Evolutionary conservation across 2,329 filamentous ascomycete genomes (phyloP).

Genomic region (Orbilia blumenaviensis): DNA sequence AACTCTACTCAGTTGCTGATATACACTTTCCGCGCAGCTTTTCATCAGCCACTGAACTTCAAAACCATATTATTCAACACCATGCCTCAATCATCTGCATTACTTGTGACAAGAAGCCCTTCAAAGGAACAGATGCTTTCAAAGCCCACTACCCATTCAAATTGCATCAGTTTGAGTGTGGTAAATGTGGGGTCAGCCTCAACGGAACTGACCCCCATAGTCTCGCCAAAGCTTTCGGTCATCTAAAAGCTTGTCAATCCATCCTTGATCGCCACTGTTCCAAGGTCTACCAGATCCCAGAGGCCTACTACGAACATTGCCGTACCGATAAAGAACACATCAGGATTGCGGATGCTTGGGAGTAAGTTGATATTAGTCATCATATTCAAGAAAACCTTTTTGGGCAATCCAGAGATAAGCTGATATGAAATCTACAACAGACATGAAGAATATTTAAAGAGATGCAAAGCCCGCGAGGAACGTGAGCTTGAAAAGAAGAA

Average conservation of each 20-base stretch:
- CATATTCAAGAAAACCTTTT: too few relatives aligned
- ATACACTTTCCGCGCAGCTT: background rate
- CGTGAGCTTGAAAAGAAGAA: background rate
- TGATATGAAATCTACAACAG: background rate
- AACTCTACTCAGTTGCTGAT: background rate
- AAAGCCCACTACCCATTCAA: slow-evolving; percentile 1
- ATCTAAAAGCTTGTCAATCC: slow-evolving; percentile 28
- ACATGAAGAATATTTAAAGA: background rate
- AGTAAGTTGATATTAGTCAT: slow-evolving; percentile 14
- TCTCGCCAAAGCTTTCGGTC: background rate
- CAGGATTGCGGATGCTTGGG: background rate
- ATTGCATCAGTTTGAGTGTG: slow-evolving; percentile 21
- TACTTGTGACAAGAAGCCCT: background rate
- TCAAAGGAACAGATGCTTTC: background rate
- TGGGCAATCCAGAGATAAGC: background rate
- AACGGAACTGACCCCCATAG: background rate
- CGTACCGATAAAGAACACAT: slow-evolving; percentile 6
- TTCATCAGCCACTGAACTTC: background rate
- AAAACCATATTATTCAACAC: slow-evolving; percentile 2
- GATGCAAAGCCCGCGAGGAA: background rate
- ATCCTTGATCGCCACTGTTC: slow-evolving; percentile 16
- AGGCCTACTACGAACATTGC: slow-evolving; percentile 22
- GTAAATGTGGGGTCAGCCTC: slow-evolving; percentile 8
- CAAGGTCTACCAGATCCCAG: background rate
- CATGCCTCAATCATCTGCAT: slow-evolving; percentile 12